Conservation (phyloP, 192 early-diverging fungal species). For the Dissophora globulifera region DNA sequence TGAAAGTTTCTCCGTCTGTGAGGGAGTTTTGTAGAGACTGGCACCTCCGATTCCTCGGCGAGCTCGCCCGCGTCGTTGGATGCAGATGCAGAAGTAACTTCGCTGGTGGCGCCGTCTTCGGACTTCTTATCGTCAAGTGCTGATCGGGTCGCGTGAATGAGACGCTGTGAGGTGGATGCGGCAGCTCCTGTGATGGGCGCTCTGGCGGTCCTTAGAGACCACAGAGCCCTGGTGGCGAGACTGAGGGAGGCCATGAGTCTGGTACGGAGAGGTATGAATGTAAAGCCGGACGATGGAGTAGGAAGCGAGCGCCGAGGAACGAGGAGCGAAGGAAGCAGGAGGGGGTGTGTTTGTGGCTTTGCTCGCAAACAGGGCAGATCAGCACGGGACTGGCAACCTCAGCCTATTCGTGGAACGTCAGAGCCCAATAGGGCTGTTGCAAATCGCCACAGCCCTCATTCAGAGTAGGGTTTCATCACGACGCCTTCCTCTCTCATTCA, state of each 20-base stretch:
- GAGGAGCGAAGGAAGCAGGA: no score
- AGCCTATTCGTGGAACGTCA: no score
- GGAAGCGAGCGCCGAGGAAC: no score
- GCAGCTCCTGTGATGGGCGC: slow-evolving; percentile 11
- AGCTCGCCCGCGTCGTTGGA: no score
- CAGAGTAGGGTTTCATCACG: no score
- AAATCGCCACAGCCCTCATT: no score
- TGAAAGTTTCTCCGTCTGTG: slow-evolving; percentile 46
- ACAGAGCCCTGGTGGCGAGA: slow-evolving; percentile 32
- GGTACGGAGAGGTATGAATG: slow-evolving; percentile 7
- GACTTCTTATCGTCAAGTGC: slow-evolving; percentile 14
- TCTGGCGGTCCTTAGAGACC: slow-evolving; percentile 27
- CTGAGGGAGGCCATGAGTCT: slow-evolving; percentile 24
- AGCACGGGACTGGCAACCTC: no score
- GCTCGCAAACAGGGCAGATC: no score
- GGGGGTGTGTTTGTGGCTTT: no score
- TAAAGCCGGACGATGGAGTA: no score
- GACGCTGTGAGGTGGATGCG: slow-evolving; percentile 16
- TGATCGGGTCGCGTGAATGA: slow-evolving; percentile 26
- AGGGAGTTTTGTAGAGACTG: slow-evolving; percentile 24
- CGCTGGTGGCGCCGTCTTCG: slow-evolving; percentile 8
- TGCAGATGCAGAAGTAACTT: not conserved
- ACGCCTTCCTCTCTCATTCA: no score
- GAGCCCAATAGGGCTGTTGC: no score
- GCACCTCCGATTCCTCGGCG: slow-evolving; percentile 4